A percentile compares a stretch with the other conserved stretches of the same genome.
These are phyloP conservation scores for Amanita subjunquillea DNA, from an alignment of 768 basidiomycete genomes.

Conservation along the genomic window DNA sequence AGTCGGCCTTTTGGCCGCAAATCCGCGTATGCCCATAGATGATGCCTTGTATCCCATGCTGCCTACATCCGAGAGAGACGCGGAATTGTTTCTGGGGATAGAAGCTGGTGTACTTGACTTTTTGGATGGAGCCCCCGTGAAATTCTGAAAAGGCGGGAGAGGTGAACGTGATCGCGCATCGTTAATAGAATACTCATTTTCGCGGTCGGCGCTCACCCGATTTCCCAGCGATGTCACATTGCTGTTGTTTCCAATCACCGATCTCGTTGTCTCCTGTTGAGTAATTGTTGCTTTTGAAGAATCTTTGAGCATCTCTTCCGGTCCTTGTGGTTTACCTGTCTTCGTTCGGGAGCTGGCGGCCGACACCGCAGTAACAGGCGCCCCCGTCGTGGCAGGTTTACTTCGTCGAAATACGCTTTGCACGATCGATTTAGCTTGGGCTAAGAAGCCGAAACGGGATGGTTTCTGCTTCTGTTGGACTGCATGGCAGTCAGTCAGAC, in stretches of 20 bases:
- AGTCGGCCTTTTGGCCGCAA: constrained; percentile 12
- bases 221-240: background rate
- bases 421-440: constrained; percentile 62
- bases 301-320: background rate
- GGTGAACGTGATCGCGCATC: constrained; percentile 18
- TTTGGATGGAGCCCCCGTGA: background rate
- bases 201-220: background rate
- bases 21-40: constrained; percentile 14
- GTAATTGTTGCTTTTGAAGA: background rate
- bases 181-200: background rate
- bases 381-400: constrained; percentile 10
- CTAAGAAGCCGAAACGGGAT: constrained; percentile 60
- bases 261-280: background rate
- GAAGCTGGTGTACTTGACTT: background rate
- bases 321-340: background rate
- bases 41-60: background rate
- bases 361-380: constrained; percentile 1
- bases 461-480: constrained; percentile 36
- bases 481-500: constrained; percentile 6
- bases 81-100: background rate
- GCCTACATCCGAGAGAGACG: background rate
- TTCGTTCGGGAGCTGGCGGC: constrained; percentile 4
- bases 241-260: background rate
- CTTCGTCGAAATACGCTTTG: constrained; percentile 62
- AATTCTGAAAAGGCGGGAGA: constrained; percentile 12